Evolutionary conservation across 148 eudicot genomes (phyloP).

Genomic region (Euryodendron excelsum): DNA sequence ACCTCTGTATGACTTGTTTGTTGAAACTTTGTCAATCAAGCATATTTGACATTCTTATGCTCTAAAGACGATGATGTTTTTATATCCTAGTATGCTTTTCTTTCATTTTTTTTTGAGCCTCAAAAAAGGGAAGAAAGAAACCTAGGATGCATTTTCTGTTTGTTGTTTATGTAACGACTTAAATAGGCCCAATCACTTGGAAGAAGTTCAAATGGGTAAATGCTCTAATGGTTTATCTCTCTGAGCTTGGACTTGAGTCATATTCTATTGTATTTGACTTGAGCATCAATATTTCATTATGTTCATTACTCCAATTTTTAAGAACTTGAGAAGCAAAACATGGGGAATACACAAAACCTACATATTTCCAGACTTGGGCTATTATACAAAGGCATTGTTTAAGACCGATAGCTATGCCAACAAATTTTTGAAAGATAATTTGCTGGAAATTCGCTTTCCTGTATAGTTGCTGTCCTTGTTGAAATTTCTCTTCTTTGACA

Average conservation of each 20-base stretch:
- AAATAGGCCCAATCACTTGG: too few species aligned
- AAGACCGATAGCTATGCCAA: neutral
- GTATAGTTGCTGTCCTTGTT: neutral
- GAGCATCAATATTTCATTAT: too few species aligned
- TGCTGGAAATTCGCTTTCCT: conserved; percentile 2
- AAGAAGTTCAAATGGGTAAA: too few species aligned
- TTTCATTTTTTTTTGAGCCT: too few species aligned
- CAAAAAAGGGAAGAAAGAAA: neutral
- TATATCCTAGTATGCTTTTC: neutral
- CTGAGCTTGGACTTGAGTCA: too few species aligned
- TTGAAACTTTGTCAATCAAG: neutral
- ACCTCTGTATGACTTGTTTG: neutral
- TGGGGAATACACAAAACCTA: neutral
- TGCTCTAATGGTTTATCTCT: too few species aligned
- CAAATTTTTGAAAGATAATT: neutral
- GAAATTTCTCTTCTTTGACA: conserved; percentile 28
- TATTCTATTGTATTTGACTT: too few species aligned
- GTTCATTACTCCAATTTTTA: neutral
- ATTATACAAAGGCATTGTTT: neutral
- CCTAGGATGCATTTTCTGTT: too few species aligned
- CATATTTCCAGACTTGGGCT: neutral
- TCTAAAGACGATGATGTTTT: neutral
- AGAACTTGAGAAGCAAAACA: neutral
- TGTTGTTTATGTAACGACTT: too few species aligned
- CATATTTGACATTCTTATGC: neutral